These are phyloP conservation scores for Cydonia oblonga DNA, from an alignment of 331 rosid species.

Conservation along the genomic window DNA sequence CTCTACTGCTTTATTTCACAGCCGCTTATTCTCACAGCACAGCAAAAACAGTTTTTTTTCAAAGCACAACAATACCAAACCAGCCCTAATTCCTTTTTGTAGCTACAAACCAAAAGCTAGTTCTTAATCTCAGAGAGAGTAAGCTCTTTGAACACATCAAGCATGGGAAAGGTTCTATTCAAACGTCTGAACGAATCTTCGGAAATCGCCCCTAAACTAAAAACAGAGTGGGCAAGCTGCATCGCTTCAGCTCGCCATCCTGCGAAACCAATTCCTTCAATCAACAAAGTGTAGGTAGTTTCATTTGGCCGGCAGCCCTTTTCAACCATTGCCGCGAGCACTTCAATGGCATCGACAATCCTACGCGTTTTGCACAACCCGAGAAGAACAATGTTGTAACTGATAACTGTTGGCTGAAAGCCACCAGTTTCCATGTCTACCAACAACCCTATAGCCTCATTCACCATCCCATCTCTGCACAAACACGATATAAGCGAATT, in stretches of 20 bases:
- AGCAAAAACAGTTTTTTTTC: too few relatives aligned
- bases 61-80: too few relatives aligned
- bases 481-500: constrained; percentile 63
- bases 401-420: constrained; percentile 45
- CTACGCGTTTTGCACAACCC: constrained; percentile 64
- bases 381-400: constrained; percentile 60
- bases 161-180: constrained; percentile 55
- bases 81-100: neutral
- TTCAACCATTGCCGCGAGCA: constrained; percentile 49
- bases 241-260: constrained; percentile 65
- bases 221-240: constrained; percentile 56
- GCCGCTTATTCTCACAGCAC: too few relatives aligned
- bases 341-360: constrained; percentile 52
- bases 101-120: constrained; percentile 7
- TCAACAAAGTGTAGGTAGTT: constrained; percentile 52
- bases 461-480: constrained; percentile 84
- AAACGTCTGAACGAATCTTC: constrained; percentile 46
- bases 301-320: constrained; percentile 61
- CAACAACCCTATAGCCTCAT: constrained; percentile 61
- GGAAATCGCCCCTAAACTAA: constrained; percentile 37
- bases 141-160: constrained; percentile 56
- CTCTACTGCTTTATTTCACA: too few relatives aligned
- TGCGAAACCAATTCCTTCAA: constrained; percentile 73
- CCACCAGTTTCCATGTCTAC: constrained; percentile 49
- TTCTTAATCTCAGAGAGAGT: constrained; percentile 39